These are phyloP conservation scores for Penicillium sp. DNA, from an alignment of 2,329 filamentous ascomycete species.

Conservation along the genomic window DNA sequence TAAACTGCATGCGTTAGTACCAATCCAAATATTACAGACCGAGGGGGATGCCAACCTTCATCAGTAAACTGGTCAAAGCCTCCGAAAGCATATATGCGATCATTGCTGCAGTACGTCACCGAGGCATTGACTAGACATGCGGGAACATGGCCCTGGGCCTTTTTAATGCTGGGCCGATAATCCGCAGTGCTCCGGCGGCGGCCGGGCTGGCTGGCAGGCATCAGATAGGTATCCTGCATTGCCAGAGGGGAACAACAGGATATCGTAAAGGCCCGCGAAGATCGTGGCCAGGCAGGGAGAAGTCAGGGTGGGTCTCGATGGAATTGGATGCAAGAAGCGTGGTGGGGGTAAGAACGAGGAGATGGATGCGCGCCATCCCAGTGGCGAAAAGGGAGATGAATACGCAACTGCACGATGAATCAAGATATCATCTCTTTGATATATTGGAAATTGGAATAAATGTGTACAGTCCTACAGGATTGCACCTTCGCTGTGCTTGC, in stretches of 20 bases:
- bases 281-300: constrained; percentile 24
- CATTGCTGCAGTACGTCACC: constrained; percentile 96
- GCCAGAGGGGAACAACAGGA: constrained; percentile 40
- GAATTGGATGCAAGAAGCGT: constrained; percentile 25
- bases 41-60: constrained; percentile 55
- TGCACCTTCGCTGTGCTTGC: constrained; percentile 1
- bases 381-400: constrained; percentile 4
- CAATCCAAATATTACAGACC: background rate
- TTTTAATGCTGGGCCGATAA: constrained; percentile 79
- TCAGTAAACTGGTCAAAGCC: constrained; percentile 99
- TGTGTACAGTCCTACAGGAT: background rate
- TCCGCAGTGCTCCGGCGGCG: constrained; percentile 60
- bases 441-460: background rate
- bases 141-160: constrained; percentile 73
- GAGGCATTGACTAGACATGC: constrained; percentile 97
- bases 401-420: background rate
- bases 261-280: constrained; percentile 28
- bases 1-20: constrained; percentile 58
- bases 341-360: constrained; percentile 23
- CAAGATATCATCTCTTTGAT: background rate
- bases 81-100: constrained; percentile 96
- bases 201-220: constrained; percentile 79
- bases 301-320: constrained; percentile 34
- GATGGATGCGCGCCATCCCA: constrained; percentile 33
- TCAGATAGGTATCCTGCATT: constrained; percentile 74